Conservation (phyloP, 164 flowering plant genomes). For the Platanus orientalis region DNA sequence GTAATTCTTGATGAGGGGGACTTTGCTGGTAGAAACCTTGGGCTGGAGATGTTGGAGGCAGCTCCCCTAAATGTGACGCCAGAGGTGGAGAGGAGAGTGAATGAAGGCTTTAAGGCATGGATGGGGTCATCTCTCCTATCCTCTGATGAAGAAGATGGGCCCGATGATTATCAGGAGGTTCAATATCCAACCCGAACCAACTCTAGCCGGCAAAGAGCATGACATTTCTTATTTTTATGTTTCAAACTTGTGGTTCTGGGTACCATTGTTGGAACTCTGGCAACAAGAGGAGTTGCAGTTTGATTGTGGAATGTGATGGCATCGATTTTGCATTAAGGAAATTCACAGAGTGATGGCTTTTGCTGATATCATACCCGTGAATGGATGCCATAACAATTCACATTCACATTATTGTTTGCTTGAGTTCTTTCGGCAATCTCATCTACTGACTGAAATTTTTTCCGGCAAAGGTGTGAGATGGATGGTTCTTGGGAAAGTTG, state of each 20-base stretch:
- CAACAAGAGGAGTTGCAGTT: background rate
- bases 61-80: conserved; percentile 53
- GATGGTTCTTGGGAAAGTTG: no score
- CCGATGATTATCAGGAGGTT: conserved; percentile 46
- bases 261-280: background rate
- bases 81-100: conserved; percentile 79
- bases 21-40: conserved; percentile 47
- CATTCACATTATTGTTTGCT: no score
- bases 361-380: no score
- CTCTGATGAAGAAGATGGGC: conserved; percentile 88
- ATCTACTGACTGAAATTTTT: no score
- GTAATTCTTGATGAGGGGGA: conserved; percentile 65
- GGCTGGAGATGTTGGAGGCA: conserved; percentile 88
- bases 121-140: conserved; percentile 93
- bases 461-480: no score
- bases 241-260: background rate
- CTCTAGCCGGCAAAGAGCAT: conserved; percentile 42
- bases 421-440: no score
- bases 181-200: conserved; percentile 22
- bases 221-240: background rate
- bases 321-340: no score
- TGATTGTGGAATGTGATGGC: background rate
- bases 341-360: no score
- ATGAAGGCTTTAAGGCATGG: conserved; percentile 89
- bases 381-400: no score